A percentile compares a stretch with the other conserved stretches of the same genome.
phyloP scores from a whole-genome alignment of 2,329 filamentous ascomycete species.

The Neofusicoccum parvum region DNA sequence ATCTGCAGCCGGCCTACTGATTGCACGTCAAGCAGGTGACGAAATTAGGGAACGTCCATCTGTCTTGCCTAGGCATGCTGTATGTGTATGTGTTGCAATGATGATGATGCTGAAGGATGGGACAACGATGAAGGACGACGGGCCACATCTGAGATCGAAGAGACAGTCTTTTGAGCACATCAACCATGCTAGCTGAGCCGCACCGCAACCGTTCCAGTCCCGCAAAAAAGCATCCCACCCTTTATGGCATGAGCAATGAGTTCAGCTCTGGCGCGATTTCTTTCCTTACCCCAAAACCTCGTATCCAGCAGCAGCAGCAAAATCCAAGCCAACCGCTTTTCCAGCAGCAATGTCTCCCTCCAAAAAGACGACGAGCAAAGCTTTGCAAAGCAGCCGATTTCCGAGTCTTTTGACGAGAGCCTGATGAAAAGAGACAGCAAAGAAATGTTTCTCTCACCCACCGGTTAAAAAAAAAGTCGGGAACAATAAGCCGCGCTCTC shows the following conservation, averaged over 20 bases:
- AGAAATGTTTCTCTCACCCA: conserved; percentile 14
- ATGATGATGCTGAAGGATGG: not conserved
- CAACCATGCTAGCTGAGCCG: conserved; percentile 8
- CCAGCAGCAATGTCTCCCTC: conserved; percentile 3
- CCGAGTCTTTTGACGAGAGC: conserved; percentile 18
- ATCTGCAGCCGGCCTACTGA: not conserved
- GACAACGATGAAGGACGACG: not conserved
- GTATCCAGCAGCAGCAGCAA: conserved; percentile 4
- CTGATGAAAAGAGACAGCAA: conserved; percentile 14
- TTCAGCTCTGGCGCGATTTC: not conserved
- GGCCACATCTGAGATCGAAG: not conserved
- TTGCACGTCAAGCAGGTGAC: not conserved
- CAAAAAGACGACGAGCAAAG: conserved; percentile 3
- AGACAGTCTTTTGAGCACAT: conserved; percentile 16
- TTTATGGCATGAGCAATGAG: not conserved
- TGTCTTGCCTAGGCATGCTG: not conserved
- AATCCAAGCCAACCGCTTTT: conserved; percentile 16
- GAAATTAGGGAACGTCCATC: not conserved
- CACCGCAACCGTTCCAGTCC: not conserved
- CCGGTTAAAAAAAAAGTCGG: not conserved
- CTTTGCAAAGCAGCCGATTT: conserved; percentile 12
- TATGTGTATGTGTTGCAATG: not conserved
- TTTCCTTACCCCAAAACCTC: conserved; percentile 3
- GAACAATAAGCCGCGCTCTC: conserved; percentile 18
- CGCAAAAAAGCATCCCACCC: not conserved